phyloP scores from a whole-genome alignment of 495 filamentous ascomycete genomes.

The Halenospora varia region DNA sequence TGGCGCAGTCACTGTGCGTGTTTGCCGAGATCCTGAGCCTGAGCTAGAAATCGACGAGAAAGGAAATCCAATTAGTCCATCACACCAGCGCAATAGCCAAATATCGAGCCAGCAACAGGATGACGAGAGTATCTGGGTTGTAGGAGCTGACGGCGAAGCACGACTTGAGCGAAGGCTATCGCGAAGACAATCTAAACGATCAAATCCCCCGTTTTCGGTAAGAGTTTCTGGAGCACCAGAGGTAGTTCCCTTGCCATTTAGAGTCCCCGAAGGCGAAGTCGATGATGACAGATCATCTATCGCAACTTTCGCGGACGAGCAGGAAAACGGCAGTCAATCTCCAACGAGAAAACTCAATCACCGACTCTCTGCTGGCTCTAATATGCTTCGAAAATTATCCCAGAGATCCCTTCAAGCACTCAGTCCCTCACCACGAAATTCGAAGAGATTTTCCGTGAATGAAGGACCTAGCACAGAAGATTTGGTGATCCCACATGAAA shows the following conservation, averaged over 20 bases:
- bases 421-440: conserved; percentile 18
- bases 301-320: conserved; percentile 57
- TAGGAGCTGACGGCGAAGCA: conserved; percentile 28
- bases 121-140: conserved; percentile 32
- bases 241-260: conserved; percentile 59
- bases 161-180: conserved; percentile 18
- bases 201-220: conserved; percentile 11
- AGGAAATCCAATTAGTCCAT: conserved; percentile 21
- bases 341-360: conserved; percentile 27
- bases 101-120: conserved; percentile 17
- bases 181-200: conserved; percentile 15
- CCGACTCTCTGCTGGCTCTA: conserved; percentile 43
- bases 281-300: conserved; percentile 54
- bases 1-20: conserved; percentile 33
- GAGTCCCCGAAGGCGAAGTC: conserved; percentile 40
- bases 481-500: conserved; percentile 35
- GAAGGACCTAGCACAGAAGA: conserved; percentile 35
- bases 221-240: conserved; percentile 27
- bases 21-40: conserved; percentile 32
- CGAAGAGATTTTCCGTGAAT: conserved; percentile 10
- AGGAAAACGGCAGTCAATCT: conserved; percentile 25
- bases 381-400: conserved; percentile 43
- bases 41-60: conserved; percentile 10
- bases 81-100: conserved; percentile 1
- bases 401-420: conserved; percentile 27